A percentile compares a stretch with the other conserved stretches of the same genome.
phyloP scores from a whole-genome alignment of 257 asterid species.

The Craterostigma plantagineum region DNA sequence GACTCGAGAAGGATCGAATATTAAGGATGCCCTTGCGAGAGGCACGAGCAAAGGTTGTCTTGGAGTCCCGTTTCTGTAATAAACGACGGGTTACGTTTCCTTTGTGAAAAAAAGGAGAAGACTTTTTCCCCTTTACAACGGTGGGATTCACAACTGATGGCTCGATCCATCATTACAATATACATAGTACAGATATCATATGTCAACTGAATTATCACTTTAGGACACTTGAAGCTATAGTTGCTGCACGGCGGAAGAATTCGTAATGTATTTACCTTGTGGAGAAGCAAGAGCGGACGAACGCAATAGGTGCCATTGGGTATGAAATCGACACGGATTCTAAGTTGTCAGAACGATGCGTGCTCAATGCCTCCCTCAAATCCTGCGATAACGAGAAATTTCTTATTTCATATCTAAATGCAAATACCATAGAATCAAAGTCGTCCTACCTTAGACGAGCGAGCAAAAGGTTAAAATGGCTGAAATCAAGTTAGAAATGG shows the following conservation, averaged over 20 bases:
- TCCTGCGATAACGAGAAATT: conserved; percentile 50
- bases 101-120: too few relatives aligned
- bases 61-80: conserved; percentile 79
- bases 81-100: too few relatives aligned
- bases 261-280: conserved; percentile 34
- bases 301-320: conserved; percentile 84
- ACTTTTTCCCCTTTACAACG: too few relatives aligned
- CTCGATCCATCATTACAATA: too few relatives aligned
- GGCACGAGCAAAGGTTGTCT: conserved; percentile 96
- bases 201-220: not conserved
- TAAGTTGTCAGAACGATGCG: conserved; percentile 14
- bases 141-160: too few relatives aligned
- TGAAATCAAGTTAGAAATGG: too few relatives aligned
- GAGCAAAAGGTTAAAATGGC: too few relatives aligned
- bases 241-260: not conserved
- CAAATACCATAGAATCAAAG: not conserved
- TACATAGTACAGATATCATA: too few relatives aligned
- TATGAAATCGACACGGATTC: conserved; percentile 24
- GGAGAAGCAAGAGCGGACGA: conserved; percentile 68
- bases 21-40: conserved; percentile 68
- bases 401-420: not conserved
- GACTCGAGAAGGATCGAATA: conserved; percentile 51
- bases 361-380: conserved; percentile 46
- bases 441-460: not conserved
- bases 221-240: too few relatives aligned